phyloP scores from a whole-genome alignment of 2,329 filamentous ascomycete genomes.

The Fusarium subtropicale region DNA sequence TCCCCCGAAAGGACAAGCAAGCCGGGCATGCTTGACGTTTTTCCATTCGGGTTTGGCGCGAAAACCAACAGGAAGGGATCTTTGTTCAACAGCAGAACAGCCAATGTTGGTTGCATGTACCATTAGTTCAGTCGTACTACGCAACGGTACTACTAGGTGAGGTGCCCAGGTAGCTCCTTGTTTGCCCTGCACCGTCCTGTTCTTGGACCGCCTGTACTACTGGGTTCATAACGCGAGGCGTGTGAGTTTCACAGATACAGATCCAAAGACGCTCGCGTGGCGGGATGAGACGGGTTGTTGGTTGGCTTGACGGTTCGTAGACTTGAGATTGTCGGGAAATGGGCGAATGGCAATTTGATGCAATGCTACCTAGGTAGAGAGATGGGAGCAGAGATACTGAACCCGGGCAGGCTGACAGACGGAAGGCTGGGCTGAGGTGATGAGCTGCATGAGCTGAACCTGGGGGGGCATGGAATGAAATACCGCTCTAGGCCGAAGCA shows the following conservation, averaged over 20 bases:
- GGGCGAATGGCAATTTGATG: slow-evolving; percentile 10
- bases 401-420: neutral
- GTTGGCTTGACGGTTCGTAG: slow-evolving; percentile 1
- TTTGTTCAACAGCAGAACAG: neutral
- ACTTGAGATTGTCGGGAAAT: slow-evolving; percentile 1
- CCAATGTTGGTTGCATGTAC: neutral
- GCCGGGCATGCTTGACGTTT: slow-evolving; percentile 5
- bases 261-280: slow-evolving; percentile 11
- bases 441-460: slow-evolving; percentile 24
- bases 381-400: neutral
- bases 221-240: slow-evolving; percentile 6
- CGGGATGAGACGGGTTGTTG: neutral
- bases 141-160: neutral
- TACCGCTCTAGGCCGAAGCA: neutral
- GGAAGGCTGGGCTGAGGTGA: slow-evolving; percentile 5
- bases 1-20: slow-evolving; percentile 17
- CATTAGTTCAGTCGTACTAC: neutral
- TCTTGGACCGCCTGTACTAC: neutral
- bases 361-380: neutral
- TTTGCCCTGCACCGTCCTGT: neutral
- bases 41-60: slow-evolving; percentile 11
- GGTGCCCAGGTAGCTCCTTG: neutral
- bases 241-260: slow-evolving; percentile 8
- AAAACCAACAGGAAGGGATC: slow-evolving; percentile 14
- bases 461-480: neutral